Percentiles rank a stretch among this genome's conserved stretches.
Evolutionary conservation across 805 yeast species (phyloP).

Genomic region (Wickerhamiella azymoides): DNA sequence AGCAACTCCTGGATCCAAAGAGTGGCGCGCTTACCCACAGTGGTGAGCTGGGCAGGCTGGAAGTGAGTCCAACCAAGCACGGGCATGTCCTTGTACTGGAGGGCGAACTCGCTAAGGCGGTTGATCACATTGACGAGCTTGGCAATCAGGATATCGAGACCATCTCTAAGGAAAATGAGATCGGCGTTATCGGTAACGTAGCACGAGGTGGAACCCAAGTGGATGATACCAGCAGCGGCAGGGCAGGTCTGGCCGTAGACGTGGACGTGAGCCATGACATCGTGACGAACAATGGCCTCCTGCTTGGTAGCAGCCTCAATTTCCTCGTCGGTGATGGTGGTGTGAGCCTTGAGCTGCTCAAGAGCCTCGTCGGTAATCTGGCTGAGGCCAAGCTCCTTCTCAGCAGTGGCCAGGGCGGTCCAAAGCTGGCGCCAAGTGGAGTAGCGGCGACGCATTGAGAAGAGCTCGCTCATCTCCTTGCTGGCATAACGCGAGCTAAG

Average conservation of each 20-base stretch:
- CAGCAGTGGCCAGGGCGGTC: slow-evolving; percentile 92
- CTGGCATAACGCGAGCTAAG: slow-evolving; percentile 94
- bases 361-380: slow-evolving; percentile 86
- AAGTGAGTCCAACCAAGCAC: slow-evolving; percentile 99
- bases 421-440: slow-evolving; percentile 98
- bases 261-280: slow-evolving; percentile 98
- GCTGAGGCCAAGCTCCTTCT: slow-evolving; percentile 73
- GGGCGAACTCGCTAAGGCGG: slow-evolving; percentile 75
- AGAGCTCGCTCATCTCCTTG: slow-evolving; percentile 87
- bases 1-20: slow-evolving; percentile 94
- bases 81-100: slow-evolving; percentile 87
- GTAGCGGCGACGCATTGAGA: slow-evolving; percentile 85
- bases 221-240: slow-evolving; percentile 94
- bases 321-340: slow-evolving; percentile 83
- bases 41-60: slow-evolving; percentile 98
- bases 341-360: slow-evolving; percentile 64
- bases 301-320: slow-evolving; percentile 78
- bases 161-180: slow-evolving; percentile 89
- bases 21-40: slow-evolving; percentile 96
- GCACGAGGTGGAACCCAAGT: slow-evolving; percentile 96
- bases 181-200: slow-evolving; percentile 97
- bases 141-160: slow-evolving; percentile 83
- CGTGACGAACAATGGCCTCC: slow-evolving; percentile 97
- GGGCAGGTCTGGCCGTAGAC: slow-evolving; percentile 88
- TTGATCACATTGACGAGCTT: slow-evolving; percentile 92